A percentile compares a stretch with the other conserved stretches of the same genome.
These are phyloP conservation scores for Chlorella vulgaris DNA, from an alignment of 139 green algal species.

Conservation along the genomic window DNA sequence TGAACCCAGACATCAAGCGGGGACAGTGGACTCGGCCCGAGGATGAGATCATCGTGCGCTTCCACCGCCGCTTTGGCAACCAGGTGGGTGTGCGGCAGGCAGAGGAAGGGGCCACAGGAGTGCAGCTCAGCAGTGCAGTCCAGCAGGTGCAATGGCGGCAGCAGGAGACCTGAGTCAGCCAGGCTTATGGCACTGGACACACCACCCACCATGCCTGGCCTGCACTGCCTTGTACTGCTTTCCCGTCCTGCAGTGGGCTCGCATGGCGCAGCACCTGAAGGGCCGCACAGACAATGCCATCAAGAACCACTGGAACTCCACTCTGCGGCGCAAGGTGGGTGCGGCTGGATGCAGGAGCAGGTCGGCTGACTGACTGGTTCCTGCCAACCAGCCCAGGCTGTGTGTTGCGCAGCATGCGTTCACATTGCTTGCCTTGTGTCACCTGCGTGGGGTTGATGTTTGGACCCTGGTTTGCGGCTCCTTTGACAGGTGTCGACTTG, in stretches of 20 bases:
- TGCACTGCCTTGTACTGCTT: neutral
- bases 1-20: conserved; percentile 72
- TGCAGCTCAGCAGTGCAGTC: no score
- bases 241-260: conserved; percentile 58
- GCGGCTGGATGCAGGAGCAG: neutral
- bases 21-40: conserved; percentile 67
- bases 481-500: no score
- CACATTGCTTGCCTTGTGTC: neutral
- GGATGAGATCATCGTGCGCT: conserved; percentile 53
- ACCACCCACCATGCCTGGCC: neutral
- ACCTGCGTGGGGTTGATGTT: no score
- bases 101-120: neutral
- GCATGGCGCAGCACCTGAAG: conserved; percentile 63
- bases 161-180: no score
- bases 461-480: no score
- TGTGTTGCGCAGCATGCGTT: neutral
- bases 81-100: neutral
- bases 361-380: no score
- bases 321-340: conserved; percentile 46
- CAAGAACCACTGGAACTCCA: conserved; percentile 85
- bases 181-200: no score
- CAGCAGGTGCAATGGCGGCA: no score
- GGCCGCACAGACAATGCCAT: conserved; percentile 80
- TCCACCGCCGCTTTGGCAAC: conserved; percentile 44
- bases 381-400: no score